Base-by-base conservation (phyloP, 1,284 basidiomycete species). In the Sporisorium graminicola region DNA sequence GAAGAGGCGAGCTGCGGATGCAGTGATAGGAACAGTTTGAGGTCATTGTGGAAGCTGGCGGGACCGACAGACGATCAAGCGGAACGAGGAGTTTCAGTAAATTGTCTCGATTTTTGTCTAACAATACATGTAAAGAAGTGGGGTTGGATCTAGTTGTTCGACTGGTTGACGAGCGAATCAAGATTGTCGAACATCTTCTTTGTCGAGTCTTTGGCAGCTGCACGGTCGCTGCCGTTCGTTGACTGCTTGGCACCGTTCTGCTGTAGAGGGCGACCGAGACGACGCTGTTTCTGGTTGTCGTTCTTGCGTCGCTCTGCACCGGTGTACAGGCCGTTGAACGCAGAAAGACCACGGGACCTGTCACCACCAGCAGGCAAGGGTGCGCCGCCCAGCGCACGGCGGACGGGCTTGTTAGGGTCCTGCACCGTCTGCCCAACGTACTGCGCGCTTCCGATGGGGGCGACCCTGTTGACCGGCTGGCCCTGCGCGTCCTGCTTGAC, bases 151-250 rank as follows among this genome's bases (percentile, higher is more conserved):
- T 43, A 43, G 40, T 20, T 43, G 40, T n/a, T 31, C 0, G 56
- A 52, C 42, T 37, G 31, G 20, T 64, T 76, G 46, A 72, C 62
- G 33, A 77, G 52, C 3, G 52, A 35, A n/a, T 68, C 69, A 20
- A 72, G 55, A 52, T 73, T 73, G 29, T 68, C 65, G 8, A 77
- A 46, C 74, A 72, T 73, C 31, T 65, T 65, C 29, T 58, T 61
- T 3, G 65, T 70, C 31, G 63, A 61, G 16, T 61, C 27, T 7
- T 7, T 22, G 10, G 42, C 16, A 6, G 44, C 27, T 18, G 16
- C 35, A 20, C 13, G 40, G 54, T 6, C 33, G 49, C 4, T 29
- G 13, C 10, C 26, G 49, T 31, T 35, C 9, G 10, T 22, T n/a
- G 43, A 22, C 27, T 6, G 3, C 24, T 47, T 47, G 12, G 46